Base-by-base conservation (phyloP, 1,139 yeast species). In the Saccharomyces hybrid region DNA sequence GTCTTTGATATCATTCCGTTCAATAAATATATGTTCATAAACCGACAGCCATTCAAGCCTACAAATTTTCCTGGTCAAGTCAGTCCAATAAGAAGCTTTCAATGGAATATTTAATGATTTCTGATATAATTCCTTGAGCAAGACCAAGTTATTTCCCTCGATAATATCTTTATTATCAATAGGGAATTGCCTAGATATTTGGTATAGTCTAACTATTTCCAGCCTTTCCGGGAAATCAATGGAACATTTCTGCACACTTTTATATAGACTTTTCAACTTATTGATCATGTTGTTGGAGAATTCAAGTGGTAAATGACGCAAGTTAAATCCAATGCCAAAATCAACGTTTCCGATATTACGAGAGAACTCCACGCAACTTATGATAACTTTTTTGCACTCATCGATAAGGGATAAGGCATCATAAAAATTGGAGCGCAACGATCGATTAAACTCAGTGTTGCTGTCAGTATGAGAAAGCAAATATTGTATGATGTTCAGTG, bases 1-100 rank as follows among this genome's bases (percentile, higher is more conserved):
- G 48, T 77, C 76, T 16, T 71, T 72, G 16, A 75, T 60, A 16
- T 51, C n/a, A 19, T 28, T 34, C 42, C 46, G 38, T 31, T 50
- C 41, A 42, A 50, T 29, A 50, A 55, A 51, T 19, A 53, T 42
- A 31, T 50, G 54, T 9, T 61, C 54, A 48, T 61, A 65, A 2
- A 55, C 53, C 9, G 55, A 48, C 2, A 58, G 48, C 69, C 69
- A 65, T 32, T 58, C 51, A 14, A 52, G 41, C 44, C 57, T 56
- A 29, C 58, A 51, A 11, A 64, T 55, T 11, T 38, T 47, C 12
- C 32, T 46, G 4, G 59, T 57, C 12, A 63, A 16, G 9, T 32
- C 16, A 4, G 47, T 24, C 47, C 51, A 34, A 34, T 50, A 53
- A n/a, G 52, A 44, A 11, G 58, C 51, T 26, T 53, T 31, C n/a